phyloP scores from a whole-genome alignment of 371 early-diverging fungal species.

The Mucor lusitanicus region DNA sequence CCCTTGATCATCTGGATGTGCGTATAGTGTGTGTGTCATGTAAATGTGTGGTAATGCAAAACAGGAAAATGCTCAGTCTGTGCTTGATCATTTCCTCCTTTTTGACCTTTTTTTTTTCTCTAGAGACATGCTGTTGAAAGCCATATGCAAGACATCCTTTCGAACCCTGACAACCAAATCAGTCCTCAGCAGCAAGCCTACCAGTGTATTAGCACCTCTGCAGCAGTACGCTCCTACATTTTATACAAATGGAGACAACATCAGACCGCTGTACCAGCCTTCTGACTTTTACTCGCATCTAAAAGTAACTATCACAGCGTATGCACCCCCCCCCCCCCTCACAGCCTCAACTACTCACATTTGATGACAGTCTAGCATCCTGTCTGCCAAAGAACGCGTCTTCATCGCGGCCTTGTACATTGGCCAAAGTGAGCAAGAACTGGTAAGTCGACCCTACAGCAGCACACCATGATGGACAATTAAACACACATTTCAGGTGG shows the following conservation, averaged over 20 bases:
- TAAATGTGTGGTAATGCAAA: not conserved
- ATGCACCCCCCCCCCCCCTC: not conserved
- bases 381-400: constrained; percentile 72
- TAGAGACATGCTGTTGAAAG: not conserved
- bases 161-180: constrained; percentile 12
- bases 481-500: constrained; percentile 43
- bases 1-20: not conserved
- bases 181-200: not conserved
- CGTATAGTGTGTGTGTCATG: not conserved
- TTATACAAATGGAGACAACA: constrained; percentile 30
- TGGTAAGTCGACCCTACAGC: constrained; percentile 48
- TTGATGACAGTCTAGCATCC: constrained; percentile 53
- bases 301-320: constrained; percentile 19
- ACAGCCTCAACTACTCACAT: not conserved
- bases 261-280: constrained; percentile 50
- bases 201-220: constrained; percentile 17
- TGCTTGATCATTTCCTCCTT: not conserved
- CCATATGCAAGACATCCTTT: constrained; percentile 6
- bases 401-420: constrained; percentile 88
- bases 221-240: constrained; percentile 31
- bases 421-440: constrained; percentile 78
- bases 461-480: not conserved
- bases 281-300: constrained; percentile 48
- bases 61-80: not conserved
- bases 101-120: not conserved